Base-by-base conservation (phyloP, 192 early-diverging fungal species). In the Piromyces finnis region DNA sequence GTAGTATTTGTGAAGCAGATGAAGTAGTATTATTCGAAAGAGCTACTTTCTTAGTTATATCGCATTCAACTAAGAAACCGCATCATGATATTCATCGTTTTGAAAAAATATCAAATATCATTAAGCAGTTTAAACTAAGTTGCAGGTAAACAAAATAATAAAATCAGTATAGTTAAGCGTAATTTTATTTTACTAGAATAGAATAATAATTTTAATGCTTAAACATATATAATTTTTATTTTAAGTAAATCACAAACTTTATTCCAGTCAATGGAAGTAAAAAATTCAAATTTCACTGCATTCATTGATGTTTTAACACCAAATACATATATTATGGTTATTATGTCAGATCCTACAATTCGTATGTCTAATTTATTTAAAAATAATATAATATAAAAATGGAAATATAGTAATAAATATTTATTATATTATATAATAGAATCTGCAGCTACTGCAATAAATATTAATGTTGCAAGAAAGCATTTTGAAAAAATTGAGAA, bases 21-120 rank as follows among this genome's bases (percentile, higher is more conserved):
- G 96, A 99, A 84, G 94, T 99, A 29, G 94, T 97, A 5, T 84
- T 99, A 29, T 99, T 98, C 84, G 97, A 99, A 84, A 85, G 94
- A 30, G 91, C 95, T 29, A 98, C 97, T 28, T 99, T 99, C 84
- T 86, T 99, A 80, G 95, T 97, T 30, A 96, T 99, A 83, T 93
- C 95, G 15, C 92, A 93, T 82, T 86, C 92, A 28, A 91, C 91
- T 29, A 82, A 83, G 30, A 83, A 83, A 14, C 85, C 89, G 36
- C 86, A 89, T 80, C 84, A 83, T 13, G 95, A 96, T 82, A 82
- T 88, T 6, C 93, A 94, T 82, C 92, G 95, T 17, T 96, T 96
- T 84, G 94, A 95, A 84, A 96, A 96, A 84, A 92, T 96, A 22
- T 92, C 90, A 78, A 95, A 95, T 81, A 95, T 95, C 79, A 94